Conservation (phyloP, 2,329 filamentous ascomycete species). For the Sporothrix phasma region DNA sequence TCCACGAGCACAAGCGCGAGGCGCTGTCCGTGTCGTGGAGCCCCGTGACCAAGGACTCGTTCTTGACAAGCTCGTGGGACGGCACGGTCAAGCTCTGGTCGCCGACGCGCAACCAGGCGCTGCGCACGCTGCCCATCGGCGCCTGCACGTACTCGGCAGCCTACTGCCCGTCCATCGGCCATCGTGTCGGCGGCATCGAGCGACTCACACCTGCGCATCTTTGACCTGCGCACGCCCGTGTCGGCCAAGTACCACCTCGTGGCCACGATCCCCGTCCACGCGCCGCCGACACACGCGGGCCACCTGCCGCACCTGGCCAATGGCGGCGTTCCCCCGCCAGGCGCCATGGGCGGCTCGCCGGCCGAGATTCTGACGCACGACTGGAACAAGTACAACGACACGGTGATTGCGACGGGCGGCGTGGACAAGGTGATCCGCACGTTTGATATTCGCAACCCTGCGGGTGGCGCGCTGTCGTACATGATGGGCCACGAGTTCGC, state of each 20-base stretch:
- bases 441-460: slow-evolving; percentile 76
- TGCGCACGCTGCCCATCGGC: slow-evolving; percentile 82
- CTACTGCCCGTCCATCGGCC: slow-evolving; percentile 80
- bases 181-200: slow-evolving; percentile 80
- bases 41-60: slow-evolving; percentile 78
- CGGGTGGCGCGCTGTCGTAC: slow-evolving; percentile 59
- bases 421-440: slow-evolving; percentile 81
- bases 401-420: slow-evolving; percentile 74
- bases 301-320: slow-evolving; percentile 21
- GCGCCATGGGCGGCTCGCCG: slow-evolving; percentile 42
- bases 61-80: slow-evolving; percentile 90
- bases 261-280: slow-evolving; percentile 73
- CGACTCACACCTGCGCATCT: slow-evolving; percentile 81
- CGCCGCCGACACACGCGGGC: slow-evolving; percentile 37
- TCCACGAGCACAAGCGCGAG: slow-evolving; percentile 87
- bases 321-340: slow-evolving; percentile 17
- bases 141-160: slow-evolving; percentile 89
- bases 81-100: slow-evolving; percentile 96
- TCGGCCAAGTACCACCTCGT: slow-evolving; percentile 82
- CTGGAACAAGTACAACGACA: slow-evolving; percentile 96
- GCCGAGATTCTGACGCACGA: slow-evolving; percentile 87
- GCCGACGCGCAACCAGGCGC: slow-evolving; percentile 60
- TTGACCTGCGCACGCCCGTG: slow-evolving; percentile 79
- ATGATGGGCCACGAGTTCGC: slow-evolving; percentile 87
- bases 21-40: slow-evolving; percentile 93